Evolutionary conservation across 495 filamentous ascomycete genomes (phyloP).

Genomic region (Annulohypoxylon stygium): DNA sequence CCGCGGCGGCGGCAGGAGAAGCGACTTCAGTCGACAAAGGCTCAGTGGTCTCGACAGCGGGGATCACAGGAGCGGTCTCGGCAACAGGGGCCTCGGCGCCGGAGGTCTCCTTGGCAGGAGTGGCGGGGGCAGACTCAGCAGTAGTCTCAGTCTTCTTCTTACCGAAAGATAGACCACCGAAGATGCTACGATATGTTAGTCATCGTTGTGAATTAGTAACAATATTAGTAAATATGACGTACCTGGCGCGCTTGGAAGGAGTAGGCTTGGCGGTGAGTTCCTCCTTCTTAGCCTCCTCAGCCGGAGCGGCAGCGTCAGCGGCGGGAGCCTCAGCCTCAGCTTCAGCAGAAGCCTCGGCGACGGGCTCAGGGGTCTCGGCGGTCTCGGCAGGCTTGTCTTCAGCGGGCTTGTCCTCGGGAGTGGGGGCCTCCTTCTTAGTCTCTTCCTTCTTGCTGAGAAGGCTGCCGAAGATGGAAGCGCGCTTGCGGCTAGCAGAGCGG

Average conservation of each 20-base stretch:
- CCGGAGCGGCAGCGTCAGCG: slow-evolving; percentile 52
- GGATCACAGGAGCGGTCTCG: slow-evolving; percentile 69
- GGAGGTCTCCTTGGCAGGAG: slow-evolving; percentile 49
- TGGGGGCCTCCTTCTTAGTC: slow-evolving; percentile 68
- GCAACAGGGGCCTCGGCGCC: slow-evolving; percentile 59
- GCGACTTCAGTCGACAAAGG: slow-evolving; percentile 63
- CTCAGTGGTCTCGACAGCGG: slow-evolving; percentile 68
- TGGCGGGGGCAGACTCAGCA: slow-evolving; percentile 53
- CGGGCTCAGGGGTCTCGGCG: slow-evolving; percentile 46
- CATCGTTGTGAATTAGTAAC: neutral
- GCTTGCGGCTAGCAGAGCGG: slow-evolving; percentile 90
- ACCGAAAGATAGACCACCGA: slow-evolving; percentile 64
- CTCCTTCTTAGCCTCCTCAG: slow-evolving; percentile 53
- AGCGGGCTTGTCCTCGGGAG: slow-evolving; percentile 58
- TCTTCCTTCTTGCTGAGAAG: slow-evolving; percentile 83
- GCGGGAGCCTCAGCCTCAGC: slow-evolving; percentile 50
- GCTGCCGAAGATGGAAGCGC: slow-evolving; percentile 82
- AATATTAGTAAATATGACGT: slow-evolving; percentile 29
- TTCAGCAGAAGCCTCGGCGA: slow-evolving; percentile 42
- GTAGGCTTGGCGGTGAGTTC: slow-evolving; percentile 52
- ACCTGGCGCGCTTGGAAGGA: slow-evolving; percentile 60
- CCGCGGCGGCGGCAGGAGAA: slow-evolving; percentile 58
- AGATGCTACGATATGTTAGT: slow-evolving; percentile 61
- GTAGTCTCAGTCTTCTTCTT: slow-evolving; percentile 62
- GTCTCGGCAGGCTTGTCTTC: slow-evolving; percentile 55